Base-by-base conservation (phyloP, 2,329 filamentous ascomycete species). In the Verticillium nonalfalfae region DNA sequence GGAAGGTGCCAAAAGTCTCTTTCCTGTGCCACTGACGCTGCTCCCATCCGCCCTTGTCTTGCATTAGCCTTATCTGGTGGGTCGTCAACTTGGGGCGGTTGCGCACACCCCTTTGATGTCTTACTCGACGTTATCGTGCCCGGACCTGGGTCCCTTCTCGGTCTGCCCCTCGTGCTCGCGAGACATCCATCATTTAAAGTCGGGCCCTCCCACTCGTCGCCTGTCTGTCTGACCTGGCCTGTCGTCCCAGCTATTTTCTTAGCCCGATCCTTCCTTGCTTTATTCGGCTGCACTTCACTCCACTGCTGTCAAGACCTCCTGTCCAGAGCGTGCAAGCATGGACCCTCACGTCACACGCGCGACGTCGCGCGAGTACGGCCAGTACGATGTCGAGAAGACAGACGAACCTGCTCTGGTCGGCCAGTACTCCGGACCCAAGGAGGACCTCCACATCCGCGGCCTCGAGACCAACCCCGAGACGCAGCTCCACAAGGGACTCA, bases 401-500 rank as follows among this genome's bases (percentile, higher is more conserved):
- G 58, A 61, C 34, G 71, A 64, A 38, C 54, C 56, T 50, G 60
- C 61, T 59, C 65, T 70, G 39, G 62, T 60, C 26, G 56, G 57
- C 11, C 15, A 58, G 36, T 61, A 63, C 59, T 63, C 67, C n/a
- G 69, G 72, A 26, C 63, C 68, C 59, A 58, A 58, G 57, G 68
- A 71, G 2, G 70, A 72, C 62, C 64, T 73, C 54, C 75, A 75
- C 64, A 77, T 82, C 65, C 76, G 76, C 56, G 80, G 80, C 65
- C 71, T 82, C 64, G 80, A 82, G 76, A 82, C 80, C 15, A 77
- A 75, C 59, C 70, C 74, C 35, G 78, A 80, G 64, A 81, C 79
- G 57, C 72, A 73, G 66, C 76, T 83, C 61, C 79, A 81, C 62
- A 78, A 80, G n/a, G 81, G 79, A 31, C 79, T 83, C 67, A 80